phyloP scores from a whole-genome alignment of 768 basidiomycete species.

The Rhodotorula graminis region DNA sequence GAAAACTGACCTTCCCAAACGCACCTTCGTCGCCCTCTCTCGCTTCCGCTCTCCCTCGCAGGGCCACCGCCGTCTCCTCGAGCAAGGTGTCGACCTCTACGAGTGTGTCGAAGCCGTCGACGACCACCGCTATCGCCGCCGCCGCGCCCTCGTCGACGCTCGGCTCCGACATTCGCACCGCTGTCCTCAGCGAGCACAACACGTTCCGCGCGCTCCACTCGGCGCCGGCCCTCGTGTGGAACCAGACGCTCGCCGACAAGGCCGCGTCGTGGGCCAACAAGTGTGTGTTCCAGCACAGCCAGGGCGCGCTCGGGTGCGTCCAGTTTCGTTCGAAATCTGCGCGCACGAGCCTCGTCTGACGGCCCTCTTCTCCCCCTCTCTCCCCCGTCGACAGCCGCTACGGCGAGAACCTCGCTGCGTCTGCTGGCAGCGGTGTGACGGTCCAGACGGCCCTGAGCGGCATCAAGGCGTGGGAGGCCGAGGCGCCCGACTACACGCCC shows the following conservation, averaged over 20 bases:
- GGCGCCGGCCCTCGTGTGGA: constrained; percentile 64
- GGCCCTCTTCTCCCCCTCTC: neutral
- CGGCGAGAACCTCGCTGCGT: constrained; percentile 72
- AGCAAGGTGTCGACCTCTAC: neutral
- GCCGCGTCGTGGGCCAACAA: constrained; percentile 66
- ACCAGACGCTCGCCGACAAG: constrained; percentile 55
- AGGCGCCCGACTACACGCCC: constrained; percentile 56
- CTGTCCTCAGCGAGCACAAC: constrained; percentile 59
- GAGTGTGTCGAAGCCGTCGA: neutral
- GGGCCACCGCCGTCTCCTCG: neutral
- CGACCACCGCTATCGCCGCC: neutral
- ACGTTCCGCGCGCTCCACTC: constrained; percentile 60
- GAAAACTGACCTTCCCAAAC: neutral
- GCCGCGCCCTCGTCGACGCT: neutral
- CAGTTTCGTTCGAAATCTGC: too few relatives aligned
- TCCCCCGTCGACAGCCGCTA: constrained; percentile 48
- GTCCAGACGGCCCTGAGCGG: neutral
- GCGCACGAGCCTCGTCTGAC: neutral
- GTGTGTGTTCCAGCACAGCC: constrained; percentile 67
- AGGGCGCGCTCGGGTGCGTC: constrained; percentile 54
- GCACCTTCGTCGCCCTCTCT: too few relatives aligned
- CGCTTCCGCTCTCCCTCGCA: too few relatives aligned
- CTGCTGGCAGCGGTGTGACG: constrained; percentile 52
- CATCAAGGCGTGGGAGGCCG: constrained; percentile 63
- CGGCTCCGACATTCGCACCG: neutral